phyloP scores from a whole-genome alignment of 1,139 yeast genomes.

The Groenewaldozyma auringiensis region DNA sequence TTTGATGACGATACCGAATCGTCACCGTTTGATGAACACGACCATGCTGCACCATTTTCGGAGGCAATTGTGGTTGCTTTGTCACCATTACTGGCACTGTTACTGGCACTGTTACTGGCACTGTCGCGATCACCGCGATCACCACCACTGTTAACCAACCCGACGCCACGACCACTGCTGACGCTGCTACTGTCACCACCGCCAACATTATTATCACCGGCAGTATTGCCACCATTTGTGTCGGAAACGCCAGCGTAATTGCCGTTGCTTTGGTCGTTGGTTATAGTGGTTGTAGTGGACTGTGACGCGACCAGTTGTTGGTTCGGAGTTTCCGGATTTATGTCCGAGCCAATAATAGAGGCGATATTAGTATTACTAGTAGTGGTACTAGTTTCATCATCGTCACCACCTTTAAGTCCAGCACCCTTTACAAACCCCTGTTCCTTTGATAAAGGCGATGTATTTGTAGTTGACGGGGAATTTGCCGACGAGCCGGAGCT shows the following conservation, averaged over 20 bases:
- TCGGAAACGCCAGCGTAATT: neutral
- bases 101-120: neutral
- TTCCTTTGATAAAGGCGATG: constrained; percentile 8
- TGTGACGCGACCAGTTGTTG: neutral
- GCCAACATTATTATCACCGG: neutral
- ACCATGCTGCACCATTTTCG: neutral
- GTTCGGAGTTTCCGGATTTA: neutral
- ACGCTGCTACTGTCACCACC: no score
- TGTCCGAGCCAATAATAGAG: neutral
- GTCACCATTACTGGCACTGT: neutral
- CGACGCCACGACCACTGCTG: no score
- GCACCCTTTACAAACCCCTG: neutral
- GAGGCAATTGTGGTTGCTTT: neutral
- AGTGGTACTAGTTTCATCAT: neutral
- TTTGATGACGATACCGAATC: no score
- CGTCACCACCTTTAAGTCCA: neutral
- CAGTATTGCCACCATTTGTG: neutral
- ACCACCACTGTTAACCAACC: no score
- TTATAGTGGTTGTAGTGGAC: neutral
- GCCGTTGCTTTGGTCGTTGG: neutral
- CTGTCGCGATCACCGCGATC: neutral
- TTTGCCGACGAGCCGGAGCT: constrained; percentile 5
- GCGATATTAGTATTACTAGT: neutral
- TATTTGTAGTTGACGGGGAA: constrained; percentile 12
- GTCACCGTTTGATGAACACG: no score